phyloP scores from a whole-genome alignment of 108 stramenopile genomes.

The Cyclotella sp. region DNA sequence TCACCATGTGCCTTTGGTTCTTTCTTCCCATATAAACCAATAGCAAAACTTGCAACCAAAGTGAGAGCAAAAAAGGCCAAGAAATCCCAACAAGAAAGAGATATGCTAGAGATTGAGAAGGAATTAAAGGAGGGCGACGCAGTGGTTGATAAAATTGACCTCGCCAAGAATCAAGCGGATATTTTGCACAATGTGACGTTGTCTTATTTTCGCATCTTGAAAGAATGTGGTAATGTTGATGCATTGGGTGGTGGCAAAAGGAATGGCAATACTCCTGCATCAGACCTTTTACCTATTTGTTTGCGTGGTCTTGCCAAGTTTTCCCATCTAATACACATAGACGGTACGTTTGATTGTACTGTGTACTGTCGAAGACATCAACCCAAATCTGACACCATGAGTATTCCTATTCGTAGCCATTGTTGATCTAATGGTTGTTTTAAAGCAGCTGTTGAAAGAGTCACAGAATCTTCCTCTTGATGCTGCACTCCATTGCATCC shows the following conservation, averaged over 20 bases:
- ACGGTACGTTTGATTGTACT: constrained; percentile 6
- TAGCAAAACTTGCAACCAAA: constrained; percentile 67
- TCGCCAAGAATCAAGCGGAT: constrained; percentile 80
- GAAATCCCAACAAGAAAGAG: constrained; percentile 71
- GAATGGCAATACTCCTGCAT: constrained; percentile 7
- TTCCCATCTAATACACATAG: constrained; percentile 79
- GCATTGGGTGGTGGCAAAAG: constrained; percentile 19
- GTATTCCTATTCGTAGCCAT: constrained; percentile 49
- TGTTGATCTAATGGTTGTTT: constrained; percentile 75
- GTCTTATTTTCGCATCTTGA: constrained; percentile 88
- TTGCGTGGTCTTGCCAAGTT: constrained; percentile 87
- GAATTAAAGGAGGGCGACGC: constrained; percentile 86
- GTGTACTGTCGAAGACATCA: background rate
- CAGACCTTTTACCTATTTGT: constrained; percentile 69
- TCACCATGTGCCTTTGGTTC: background rate
- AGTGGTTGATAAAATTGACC: constrained; percentile 74
- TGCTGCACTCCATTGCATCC: constrained; percentile 79
- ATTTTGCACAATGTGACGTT: constrained; percentile 77
- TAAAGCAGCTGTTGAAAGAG: constrained; percentile 71
- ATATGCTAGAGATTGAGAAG: constrained; percentile 72
- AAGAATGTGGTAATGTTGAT: constrained; percentile 48
- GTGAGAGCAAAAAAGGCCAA: constrained; percentile 76
- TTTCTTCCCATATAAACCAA: background rate
- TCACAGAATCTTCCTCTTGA: constrained; percentile 74
- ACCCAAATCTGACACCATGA: constrained; percentile 55